Evolutionary conservation across 345 rosid species (phyloP).

Genomic region (Syzygium jambos): DNA sequence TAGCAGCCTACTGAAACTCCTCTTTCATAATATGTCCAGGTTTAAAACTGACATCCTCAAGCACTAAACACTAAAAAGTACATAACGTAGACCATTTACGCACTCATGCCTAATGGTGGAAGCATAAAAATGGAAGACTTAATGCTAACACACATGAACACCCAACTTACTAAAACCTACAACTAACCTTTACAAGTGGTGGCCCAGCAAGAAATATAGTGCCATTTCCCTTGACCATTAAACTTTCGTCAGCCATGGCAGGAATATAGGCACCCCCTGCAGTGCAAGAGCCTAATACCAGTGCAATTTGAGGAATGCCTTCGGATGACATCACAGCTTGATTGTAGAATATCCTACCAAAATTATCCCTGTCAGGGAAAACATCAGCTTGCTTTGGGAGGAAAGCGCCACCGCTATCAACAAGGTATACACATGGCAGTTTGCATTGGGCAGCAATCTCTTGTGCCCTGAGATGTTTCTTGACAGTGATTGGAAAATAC

Average conservation of each 20-base stretch:
- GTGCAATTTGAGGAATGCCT: slow-evolving; percentile 91
- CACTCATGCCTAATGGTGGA: not conserved
- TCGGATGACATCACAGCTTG: slow-evolving; percentile 88
- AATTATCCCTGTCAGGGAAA: slow-evolving; percentile 91
- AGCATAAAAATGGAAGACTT: not conserved
- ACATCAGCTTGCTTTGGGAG: slow-evolving; percentile 97
- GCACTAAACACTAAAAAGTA: not conserved
- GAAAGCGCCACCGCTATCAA: slow-evolving; percentile 94
- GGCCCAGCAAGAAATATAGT: slow-evolving; percentile 97
- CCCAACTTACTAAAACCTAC: not conserved
- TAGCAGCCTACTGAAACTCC: slow-evolving; percentile 82
- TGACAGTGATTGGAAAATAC: slow-evolving; percentile 86
- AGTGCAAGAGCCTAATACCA: slow-evolving; percentile 92
- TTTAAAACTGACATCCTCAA: not conserved
- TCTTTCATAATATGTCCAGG: slow-evolving; percentile 2
- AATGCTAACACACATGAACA: not conserved
- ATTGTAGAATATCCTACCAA: slow-evolving; percentile 90
- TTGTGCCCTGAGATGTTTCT: slow-evolving; percentile 96
- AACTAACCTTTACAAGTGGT: slow-evolving; percentile 81
- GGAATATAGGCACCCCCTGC: slow-evolving; percentile 98
- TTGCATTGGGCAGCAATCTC: slow-evolving; percentile 87
- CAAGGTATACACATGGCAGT: slow-evolving; percentile 87
- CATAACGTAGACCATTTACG: not conserved
- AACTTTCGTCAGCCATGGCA: slow-evolving; percentile 99
- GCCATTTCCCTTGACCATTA: slow-evolving; percentile 96